A percentile compares a stretch with the other conserved stretches of the same genome.
Conservation (phyloP, 164 flowering plant species). For the Litsea cubeba region DNA sequence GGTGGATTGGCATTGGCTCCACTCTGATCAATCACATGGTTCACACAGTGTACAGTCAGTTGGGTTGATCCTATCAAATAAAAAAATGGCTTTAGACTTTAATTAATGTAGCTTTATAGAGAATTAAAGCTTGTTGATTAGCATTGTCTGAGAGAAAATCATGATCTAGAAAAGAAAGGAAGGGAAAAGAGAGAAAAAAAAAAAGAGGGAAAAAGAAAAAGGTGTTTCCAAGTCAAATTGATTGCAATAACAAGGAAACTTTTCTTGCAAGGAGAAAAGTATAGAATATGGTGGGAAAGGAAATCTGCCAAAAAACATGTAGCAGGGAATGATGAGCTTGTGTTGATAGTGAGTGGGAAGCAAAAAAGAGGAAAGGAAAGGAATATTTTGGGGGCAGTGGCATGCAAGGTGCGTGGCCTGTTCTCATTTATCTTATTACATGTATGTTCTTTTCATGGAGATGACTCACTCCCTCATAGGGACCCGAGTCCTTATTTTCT, state of each 20-base stretch:
- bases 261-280: neutral
- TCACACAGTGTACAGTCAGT: too few species aligned
- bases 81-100: too few species aligned
- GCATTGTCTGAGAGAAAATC: too few species aligned
- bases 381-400: slow-evolving; percentile 55
- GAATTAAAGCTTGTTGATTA: too few species aligned
- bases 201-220: slow-evolving; percentile 8
- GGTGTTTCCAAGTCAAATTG: slow-evolving; percentile 29
- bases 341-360: slow-evolving; percentile 35
- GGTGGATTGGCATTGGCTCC: too few species aligned
- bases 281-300: slow-evolving; percentile 1
- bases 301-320: slow-evolving; percentile 6
- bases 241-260: slow-evolving; percentile 26
- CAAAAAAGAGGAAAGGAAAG: slow-evolving; percentile 22
- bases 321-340: slow-evolving; percentile 36
- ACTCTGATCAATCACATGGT: too few species aligned
- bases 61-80: too few species aligned
- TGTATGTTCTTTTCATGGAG: slow-evolving; percentile 3
- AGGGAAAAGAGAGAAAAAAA: too few species aligned
- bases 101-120: too few species aligned
- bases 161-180: neutral
- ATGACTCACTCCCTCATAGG: neutral
- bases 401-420: slow-evolving; percentile 36
- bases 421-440: slow-evolving; percentile 6
- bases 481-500: too few species aligned